Evolutionary conservation across 2,329 filamentous ascomycete species (phyloP).

Genomic region (Alternaria novae-zelandiae): DNA sequence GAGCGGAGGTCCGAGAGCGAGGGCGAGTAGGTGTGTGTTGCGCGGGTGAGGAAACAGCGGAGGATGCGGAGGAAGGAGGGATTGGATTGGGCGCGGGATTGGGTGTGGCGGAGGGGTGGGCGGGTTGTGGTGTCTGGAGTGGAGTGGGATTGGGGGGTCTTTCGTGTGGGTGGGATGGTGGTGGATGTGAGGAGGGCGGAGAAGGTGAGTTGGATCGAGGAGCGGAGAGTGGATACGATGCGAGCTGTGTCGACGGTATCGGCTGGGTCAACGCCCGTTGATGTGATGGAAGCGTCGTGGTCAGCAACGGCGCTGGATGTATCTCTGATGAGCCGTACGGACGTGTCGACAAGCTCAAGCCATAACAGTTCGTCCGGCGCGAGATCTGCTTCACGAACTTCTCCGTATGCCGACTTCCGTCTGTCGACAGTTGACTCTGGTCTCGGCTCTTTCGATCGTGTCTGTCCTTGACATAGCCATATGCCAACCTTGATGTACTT

Average conservation of each 20-base stretch:
- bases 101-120: slow-evolving; percentile 28
- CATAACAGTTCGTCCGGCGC: slow-evolving; percentile 68
- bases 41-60: slow-evolving; percentile 83
- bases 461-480: slow-evolving; percentile 92
- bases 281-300: slow-evolving; percentile 38
- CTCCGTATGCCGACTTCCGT: slow-evolving; percentile 41
- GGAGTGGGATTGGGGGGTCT: slow-evolving; percentile 26
- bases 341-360: slow-evolving; percentile 68
- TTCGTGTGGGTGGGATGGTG: slow-evolving; percentile 35
- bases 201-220: slow-evolving; percentile 87
- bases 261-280: slow-evolving; percentile 19
- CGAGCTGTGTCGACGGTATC: slow-evolving; percentile 62
- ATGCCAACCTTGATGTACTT: slow-evolving; percentile 94
- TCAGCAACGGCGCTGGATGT: slow-evolving; percentile 56
- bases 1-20: slow-evolving; percentile 85
- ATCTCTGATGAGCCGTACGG: slow-evolving; percentile 62
- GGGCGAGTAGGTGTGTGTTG: slow-evolving; percentile 75
- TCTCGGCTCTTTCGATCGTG: slow-evolving; percentile 60
- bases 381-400: slow-evolving; percentile 63
- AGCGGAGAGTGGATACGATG: slow-evolving; percentile 72
- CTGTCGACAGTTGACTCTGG: slow-evolving; percentile 48
- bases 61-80: slow-evolving; percentile 87
- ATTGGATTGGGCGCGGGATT: slow-evolving; percentile 56
- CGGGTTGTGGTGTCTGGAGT: slow-evolving; percentile 26
- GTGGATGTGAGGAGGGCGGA: slow-evolving; percentile 82